These are phyloP conservation scores for Tuber magnatum DNA, from an alignment of 495 filamentous ascomycete species.

Conservation along the genomic window DNA sequence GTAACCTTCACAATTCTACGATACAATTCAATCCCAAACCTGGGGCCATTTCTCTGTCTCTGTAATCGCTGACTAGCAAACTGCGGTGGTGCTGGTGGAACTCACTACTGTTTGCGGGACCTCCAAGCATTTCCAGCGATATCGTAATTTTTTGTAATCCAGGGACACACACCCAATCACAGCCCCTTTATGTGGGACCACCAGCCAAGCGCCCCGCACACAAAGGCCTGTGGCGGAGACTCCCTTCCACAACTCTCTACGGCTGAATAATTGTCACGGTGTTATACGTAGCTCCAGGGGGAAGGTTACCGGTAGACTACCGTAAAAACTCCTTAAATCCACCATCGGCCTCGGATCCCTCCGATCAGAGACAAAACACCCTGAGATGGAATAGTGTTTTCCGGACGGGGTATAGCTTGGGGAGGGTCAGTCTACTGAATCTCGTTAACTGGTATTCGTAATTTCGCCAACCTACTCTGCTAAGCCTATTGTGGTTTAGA, in stretches of 20 bases:
- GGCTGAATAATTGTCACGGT: neutral
- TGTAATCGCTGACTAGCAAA: neutral
- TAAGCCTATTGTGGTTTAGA: too few relatives aligned
- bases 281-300: too few relatives aligned
- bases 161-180: neutral
- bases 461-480: too few relatives aligned
- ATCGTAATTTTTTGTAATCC: neutral
- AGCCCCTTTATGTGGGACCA: neutral
- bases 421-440: too few relatives aligned
- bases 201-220: neutral
- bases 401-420: too few relatives aligned
- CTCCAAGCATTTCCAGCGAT: neutral
- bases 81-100: neutral
- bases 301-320: too few relatives aligned
- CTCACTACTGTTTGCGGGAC: neutral
- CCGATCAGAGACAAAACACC: too few relatives aligned
- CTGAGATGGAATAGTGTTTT: too few relatives aligned
- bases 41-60: neutral
- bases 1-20: neutral
- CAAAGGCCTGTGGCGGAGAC: neutral
- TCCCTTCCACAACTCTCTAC: neutral
- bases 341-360: too few relatives aligned
- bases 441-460: too few relatives aligned
- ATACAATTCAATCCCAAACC: neutral
- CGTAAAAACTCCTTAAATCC: too few relatives aligned